Conservation (phyloP, 2,329 filamentous ascomycete species). For the Xylariaceae sp. region DNA sequence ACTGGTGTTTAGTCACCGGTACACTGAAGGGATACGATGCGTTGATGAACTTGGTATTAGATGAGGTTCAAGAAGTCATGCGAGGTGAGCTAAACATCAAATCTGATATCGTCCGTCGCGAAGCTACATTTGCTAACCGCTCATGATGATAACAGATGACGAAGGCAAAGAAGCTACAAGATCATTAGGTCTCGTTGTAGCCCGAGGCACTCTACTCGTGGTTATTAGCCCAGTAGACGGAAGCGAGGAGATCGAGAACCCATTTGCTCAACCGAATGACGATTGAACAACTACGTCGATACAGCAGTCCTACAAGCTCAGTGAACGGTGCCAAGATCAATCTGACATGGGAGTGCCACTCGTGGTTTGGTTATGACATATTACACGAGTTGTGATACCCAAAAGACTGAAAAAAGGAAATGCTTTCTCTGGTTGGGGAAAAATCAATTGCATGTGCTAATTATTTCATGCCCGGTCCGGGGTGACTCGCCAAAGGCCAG, state of each 20-base stretch:
- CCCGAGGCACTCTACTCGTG: conserved; percentile 86
- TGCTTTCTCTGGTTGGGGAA: too few species aligned
- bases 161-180: conserved; percentile 83
- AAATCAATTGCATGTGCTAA: too few species aligned
- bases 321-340: too few species aligned
- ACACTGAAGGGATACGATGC: conserved; percentile 94
- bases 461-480: too few species aligned
- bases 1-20: conserved; percentile 63
- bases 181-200: conserved; percentile 80
- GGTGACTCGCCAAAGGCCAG: too few species aligned
- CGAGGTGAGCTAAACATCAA: conserved; percentile 57
- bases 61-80: conserved; percentile 87
- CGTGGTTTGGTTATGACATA: too few species aligned
- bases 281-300: conserved; percentile 44
- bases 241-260: conserved; percentile 93
- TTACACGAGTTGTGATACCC: too few species aligned
- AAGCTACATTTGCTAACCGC: conserved; percentile 3
- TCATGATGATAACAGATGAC: conserved; percentile 65
- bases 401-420: too few species aligned
- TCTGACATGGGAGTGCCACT: too few species aligned
- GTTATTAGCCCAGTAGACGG: conserved; percentile 90
- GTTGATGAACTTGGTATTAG: conserved; percentile 95
- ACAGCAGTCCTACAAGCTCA: too few species aligned
- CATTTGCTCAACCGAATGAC: conserved; percentile 75
- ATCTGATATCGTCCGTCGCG: neutral